Base-by-base conservation (phyloP, 371 early-diverging fungal species). In the Nematocida sp. region DNA sequence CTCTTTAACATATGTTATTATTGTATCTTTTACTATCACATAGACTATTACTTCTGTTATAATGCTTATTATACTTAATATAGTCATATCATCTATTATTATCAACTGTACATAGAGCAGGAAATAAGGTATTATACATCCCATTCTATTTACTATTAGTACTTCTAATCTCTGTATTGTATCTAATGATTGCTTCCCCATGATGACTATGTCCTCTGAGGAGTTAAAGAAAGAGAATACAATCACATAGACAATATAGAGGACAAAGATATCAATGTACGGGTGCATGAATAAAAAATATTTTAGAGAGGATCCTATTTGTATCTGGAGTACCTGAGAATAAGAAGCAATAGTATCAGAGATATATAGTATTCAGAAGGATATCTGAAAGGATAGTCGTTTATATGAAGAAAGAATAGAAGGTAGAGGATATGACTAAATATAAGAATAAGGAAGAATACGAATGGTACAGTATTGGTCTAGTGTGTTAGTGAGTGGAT, bases 221-320 rank as follows among this genome's bases (percentile, higher is more conserved):
- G 74, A 70, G 49, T 60, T 37, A 48, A 55, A 70, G 7, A 43
- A 48, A 15, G 74, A 70, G 49, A 23, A 60, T 15, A 58, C n/a
- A 9, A 70, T 21, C 9, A 70, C 55, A 43, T 70, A 70, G 5
- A 46, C 45, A 7, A 27, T 27, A 53, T 70, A 70, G 29, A 37
- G 5, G 15, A 11, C 11, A 60, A 70, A 57, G 15, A 65, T 29
- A 17, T 61, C 61, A 5, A 37, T 29, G 9, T 9, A 35, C 7
- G 46, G 43, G 13, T 17, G 17, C 61, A 61, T 61, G 13, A 29
- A 61, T 43, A 5, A 19, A 43, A 61, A 61, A 47, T 23, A 4
- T 27, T 13, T 5, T 11, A 61, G 43, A 35, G n/a, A 27, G 27
- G 21, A 19, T 27, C 3, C 7, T 35, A 15, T 17, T 54, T 27